Evolutionary conservation across 441 rosid genomes (phyloP).

Genomic region (Gossypium schwendimanii): DNA sequence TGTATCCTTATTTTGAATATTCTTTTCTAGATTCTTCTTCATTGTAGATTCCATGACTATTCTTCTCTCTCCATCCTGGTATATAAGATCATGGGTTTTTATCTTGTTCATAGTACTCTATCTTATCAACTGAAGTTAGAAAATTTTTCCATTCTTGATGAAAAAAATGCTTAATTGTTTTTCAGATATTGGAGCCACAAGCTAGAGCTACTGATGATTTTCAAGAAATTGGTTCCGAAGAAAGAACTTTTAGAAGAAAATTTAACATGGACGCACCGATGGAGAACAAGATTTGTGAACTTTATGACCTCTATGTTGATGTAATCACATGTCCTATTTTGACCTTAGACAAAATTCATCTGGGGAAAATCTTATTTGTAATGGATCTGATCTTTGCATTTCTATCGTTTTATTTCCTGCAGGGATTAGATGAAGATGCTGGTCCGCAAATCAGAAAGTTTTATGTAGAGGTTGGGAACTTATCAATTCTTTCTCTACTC

Average conservation of each 20-base stretch:
- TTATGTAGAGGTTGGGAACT: slow-evolving; percentile 65
- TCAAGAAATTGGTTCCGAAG: slow-evolving; percentile 51
- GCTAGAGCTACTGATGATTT: slow-evolving; percentile 63
- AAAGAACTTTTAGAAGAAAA: slow-evolving; percentile 42
- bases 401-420: slow-evolving; percentile 20
- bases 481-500: not conserved
- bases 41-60: not conserved
- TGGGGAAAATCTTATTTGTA: slow-evolving; percentile 7
- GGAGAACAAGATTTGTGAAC: slow-evolving; percentile 93
- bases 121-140: slow-evolving; percentile 5
- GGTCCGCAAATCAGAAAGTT: slow-evolving; percentile 83
- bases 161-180: not conserved
- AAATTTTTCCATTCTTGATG: not conserved
- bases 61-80: not conserved
- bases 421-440: slow-evolving; percentile 93
- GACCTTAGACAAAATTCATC: slow-evolving; percentile 8
- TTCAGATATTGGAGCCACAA: slow-evolving; percentile 52
- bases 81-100: not conserved
- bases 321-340: slow-evolving; percentile 29
- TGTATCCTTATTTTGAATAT: not conserved
- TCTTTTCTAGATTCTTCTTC: not conserved
- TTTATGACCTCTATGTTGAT: slow-evolving; percentile 88
- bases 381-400: slow-evolving; percentile 15
- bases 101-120: slow-evolving; percentile 1
- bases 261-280: slow-evolving; percentile 59